These are phyloP conservation scores for Phyllosticta citrichinensis DNA, from an alignment of 2,329 filamentous ascomycete genomes.

Conservation along the genomic window DNA sequence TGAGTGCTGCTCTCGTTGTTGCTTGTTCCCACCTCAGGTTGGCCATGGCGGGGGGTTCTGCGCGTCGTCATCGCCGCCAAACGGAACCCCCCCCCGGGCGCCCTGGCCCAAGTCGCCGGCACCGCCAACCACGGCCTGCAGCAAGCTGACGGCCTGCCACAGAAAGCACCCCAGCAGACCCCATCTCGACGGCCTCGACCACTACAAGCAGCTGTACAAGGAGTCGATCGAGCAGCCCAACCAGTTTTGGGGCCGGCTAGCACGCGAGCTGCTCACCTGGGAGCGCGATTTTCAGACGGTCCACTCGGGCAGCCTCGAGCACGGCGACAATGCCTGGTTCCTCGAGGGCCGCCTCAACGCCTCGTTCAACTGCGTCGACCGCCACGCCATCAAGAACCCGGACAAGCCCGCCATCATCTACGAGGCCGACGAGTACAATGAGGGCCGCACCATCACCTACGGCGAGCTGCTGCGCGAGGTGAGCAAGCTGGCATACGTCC, in stretches of 20 bases:
- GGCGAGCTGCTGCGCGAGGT: slow-evolving; percentile 88
- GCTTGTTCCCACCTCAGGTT: not conserved
- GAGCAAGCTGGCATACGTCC: slow-evolving; percentile 71
- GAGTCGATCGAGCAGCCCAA: slow-evolving; percentile 85
- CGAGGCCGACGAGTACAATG: slow-evolving; percentile 82
- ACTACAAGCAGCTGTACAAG: slow-evolving; percentile 56
- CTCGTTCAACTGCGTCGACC: slow-evolving; percentile 94
- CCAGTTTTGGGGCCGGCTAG: slow-evolving; percentile 80
- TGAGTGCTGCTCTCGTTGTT: slow-evolving; percentile 18
- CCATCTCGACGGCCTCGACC: slow-evolving; percentile 48
- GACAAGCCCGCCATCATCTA: slow-evolving; percentile 95
- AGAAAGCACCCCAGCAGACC: slow-evolving; percentile 52
- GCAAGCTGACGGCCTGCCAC: slow-evolving; percentile 10
- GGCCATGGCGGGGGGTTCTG: not conserved
- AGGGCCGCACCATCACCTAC: slow-evolving; percentile 87
- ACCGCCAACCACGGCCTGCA: not conserved
- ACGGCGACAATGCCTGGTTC: slow-evolving; percentile 91
- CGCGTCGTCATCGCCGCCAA: not conserved
- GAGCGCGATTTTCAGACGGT: slow-evolving; percentile 87
- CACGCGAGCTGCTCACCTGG: slow-evolving; percentile 85
- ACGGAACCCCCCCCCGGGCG: not conserved
- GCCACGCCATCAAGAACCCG: slow-evolving; percentile 90
- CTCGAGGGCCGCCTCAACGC: slow-evolving; percentile 88
- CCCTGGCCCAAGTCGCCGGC: not conserved
- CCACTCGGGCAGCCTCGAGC: slow-evolving; percentile 60